These are phyloP conservation scores for Pyricularia sp. DNA, from an alignment of 2,329 filamentous ascomycete species.

Conservation along the genomic window DNA sequence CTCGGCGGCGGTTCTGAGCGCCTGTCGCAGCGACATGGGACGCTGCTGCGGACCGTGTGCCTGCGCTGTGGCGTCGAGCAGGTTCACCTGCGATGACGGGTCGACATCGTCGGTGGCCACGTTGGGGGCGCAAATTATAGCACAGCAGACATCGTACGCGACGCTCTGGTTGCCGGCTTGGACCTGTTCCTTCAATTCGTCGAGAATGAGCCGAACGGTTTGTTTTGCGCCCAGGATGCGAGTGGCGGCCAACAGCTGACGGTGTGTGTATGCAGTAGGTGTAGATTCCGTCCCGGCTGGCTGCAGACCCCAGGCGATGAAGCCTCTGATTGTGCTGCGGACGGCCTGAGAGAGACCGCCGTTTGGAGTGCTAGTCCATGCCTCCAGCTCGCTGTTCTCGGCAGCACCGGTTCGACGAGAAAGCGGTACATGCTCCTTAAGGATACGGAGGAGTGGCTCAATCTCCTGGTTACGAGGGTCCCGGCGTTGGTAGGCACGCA, in stretches of 20 bases:
- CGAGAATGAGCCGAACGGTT: conserved; percentile 52
- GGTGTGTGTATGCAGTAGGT: conserved; percentile 62
- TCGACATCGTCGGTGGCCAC: conserved; percentile 23
- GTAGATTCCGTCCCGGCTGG: conserved; percentile 39
- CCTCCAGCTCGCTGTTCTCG: conserved; percentile 57
- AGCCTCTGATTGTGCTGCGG: conserved; percentile 49
- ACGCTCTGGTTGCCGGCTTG: conserved; percentile 45
- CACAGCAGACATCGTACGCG: conserved; percentile 59
- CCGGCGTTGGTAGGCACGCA: conserved; percentile 56
- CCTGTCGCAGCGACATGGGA: conserved; percentile 48
- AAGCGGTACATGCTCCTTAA: conserved; percentile 49
- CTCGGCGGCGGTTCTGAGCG: conserved; percentile 48
- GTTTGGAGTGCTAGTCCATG: conserved; percentile 49
- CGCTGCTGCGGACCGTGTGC: conserved; percentile 28
- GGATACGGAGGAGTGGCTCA: conserved; percentile 56
- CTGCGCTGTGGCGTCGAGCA: conserved; percentile 21
- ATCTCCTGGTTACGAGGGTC: conserved; percentile 61
- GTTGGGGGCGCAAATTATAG: conserved; percentile 61
- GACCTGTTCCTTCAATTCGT: conserved; percentile 56
- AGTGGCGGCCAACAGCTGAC: conserved; percentile 53
- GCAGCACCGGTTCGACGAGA: conserved; percentile 53
- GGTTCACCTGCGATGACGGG: conserved; percentile 4
- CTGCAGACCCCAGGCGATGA: conserved; percentile 59
- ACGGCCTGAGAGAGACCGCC: conserved; percentile 50
- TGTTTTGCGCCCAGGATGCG: conserved; percentile 53